phyloP scores from a whole-genome alignment of 257 asterid species.

The Lycium ferocissimum region DNA sequence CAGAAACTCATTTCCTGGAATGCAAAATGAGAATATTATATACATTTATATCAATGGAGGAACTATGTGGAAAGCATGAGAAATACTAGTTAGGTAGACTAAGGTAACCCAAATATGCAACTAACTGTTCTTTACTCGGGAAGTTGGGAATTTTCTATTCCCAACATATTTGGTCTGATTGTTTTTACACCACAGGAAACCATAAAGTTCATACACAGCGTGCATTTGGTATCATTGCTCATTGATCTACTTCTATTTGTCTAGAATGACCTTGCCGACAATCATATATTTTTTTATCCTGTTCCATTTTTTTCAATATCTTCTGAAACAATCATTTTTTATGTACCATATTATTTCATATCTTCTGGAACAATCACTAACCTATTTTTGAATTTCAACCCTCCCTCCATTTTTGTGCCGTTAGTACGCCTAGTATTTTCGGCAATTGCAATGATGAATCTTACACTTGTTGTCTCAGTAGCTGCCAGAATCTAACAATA shows the following conservation, averaged over 20 bases:
- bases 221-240: constrained; percentile 17
- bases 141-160: not conserved
- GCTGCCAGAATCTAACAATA: not conserved
- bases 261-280: not conserved
- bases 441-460: not conserved
- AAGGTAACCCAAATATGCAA: not conserved
- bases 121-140: not conserved
- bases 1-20: constrained; percentile 14
- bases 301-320: not conserved
- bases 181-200: not conserved
- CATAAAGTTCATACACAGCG: not conserved
- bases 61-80: not conserved
- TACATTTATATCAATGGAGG: constrained; percentile 3
- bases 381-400: not conserved
- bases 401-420: not conserved
- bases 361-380: not conserved
- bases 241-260: not conserved
- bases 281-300: not conserved
- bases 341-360: not conserved
- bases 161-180: not conserved
- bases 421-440: not conserved
- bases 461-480: not conserved
- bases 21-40: not conserved
- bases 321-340: too few relatives aligned
- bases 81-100: not conserved